Evolutionary conservation across 768 basidiomycete species (phyloP), one percentile per base, ranked within the genome.

Genomic region (Dentipellis fragilis): DNA sequence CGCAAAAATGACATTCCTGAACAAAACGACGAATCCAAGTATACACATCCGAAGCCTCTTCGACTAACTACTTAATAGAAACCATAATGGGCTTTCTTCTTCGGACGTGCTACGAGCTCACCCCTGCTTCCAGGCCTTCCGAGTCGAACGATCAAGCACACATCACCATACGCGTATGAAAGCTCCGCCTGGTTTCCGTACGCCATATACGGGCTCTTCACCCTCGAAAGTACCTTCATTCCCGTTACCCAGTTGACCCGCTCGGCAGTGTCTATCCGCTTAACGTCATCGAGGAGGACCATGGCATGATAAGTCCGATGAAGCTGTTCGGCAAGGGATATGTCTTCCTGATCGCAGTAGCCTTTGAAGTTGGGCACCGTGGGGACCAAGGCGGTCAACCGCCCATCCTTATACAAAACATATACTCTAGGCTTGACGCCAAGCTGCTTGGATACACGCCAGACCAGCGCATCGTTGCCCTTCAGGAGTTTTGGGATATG

Each of bases 221-320:
- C 14, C 1, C 10, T 11, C 21, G 35, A 49, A 39, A 35, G 7
- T 12, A 10, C 4, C 49, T 53, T 40, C 16, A 7, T 12, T 10
- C 49, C 40, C 29, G 57, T 54, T 35, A 55, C 54, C 57, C 57
- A 58, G 4, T n/a, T 37, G 52, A 35, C 52, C 9, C 11, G 16
- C 16, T 22, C 17, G 23, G 21, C 37, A 38, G 9, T 14, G 48
- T 46, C 19, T 19, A 17, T 5, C n/a, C 16, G 4, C 37, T 51
- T 56, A 12, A 36, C 52, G 9, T 36, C 56, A 1, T 49, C 19
- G 19, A n/a, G n/a, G n/a, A n/a, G n/a, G n/a, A n/a, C n/a, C n/a
- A n/a, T n/a, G n/a, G n/a, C n/a, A n/a, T n/a, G n/a, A n/a, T n/a
- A n/a, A n/a, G n/a, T n/a, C n/a, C n/a, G n/a, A n/a, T n/a, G n/a